A percentile compares a stretch with the other conserved stretches of the same genome.
phyloP scores from a whole-genome alignment of 1,284 basidiomycete genomes.

The Amylostereum areolatum region DNA sequence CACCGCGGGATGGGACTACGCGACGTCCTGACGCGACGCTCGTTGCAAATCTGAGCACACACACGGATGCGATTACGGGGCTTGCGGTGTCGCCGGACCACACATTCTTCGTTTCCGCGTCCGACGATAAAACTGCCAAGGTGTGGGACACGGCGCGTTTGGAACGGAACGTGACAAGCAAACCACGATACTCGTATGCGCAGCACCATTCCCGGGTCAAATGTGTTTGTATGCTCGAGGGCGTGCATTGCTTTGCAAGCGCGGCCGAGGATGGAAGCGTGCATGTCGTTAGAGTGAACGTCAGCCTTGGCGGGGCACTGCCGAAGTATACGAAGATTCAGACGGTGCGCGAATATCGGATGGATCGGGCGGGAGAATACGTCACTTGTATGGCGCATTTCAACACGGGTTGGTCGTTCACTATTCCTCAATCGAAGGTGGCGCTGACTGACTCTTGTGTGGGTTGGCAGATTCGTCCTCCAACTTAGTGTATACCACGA shows the following conservation, averaged over 20 bases:
- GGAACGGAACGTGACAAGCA: slow-evolving; percentile 76
- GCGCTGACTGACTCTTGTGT: slow-evolving; percentile 30
- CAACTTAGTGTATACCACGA: slow-evolving; percentile 81
- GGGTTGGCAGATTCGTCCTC: slow-evolving; percentile 55
- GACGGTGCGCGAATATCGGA: slow-evolving; percentile 67
- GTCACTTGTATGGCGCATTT: slow-evolving; percentile 75
- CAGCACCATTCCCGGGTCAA: slow-evolving; percentile 81
- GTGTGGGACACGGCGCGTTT: slow-evolving; percentile 79
- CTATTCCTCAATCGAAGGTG: not conserved
- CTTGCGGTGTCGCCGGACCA: slow-evolving; percentile 92
- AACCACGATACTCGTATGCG: slow-evolving; percentile 69
- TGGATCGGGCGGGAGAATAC: slow-evolving; percentile 67
- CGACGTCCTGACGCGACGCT: slow-evolving; percentile 70
- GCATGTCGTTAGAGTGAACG: slow-evolving; percentile 77
- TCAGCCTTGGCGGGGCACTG: slow-evolving; percentile 53
- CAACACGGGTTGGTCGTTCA: slow-evolving; percentile 51
- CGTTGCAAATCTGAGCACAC: slow-evolving; percentile 83
- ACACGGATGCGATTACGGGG: slow-evolving; percentile 73
- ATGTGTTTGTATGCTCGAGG: slow-evolving; percentile 76
- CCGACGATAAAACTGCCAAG: slow-evolving; percentile 81
- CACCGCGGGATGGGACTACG: slow-evolving; percentile 48
- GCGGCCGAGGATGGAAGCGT: slow-evolving; percentile 83
- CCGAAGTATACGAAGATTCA: slow-evolving; percentile 81
- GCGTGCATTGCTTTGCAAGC: slow-evolving; percentile 84
- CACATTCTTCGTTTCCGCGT: slow-evolving; percentile 87